Base-by-base conservation (phyloP, 2,329 filamentous ascomycete genomes). In the Penicillium brasilianum region DNA sequence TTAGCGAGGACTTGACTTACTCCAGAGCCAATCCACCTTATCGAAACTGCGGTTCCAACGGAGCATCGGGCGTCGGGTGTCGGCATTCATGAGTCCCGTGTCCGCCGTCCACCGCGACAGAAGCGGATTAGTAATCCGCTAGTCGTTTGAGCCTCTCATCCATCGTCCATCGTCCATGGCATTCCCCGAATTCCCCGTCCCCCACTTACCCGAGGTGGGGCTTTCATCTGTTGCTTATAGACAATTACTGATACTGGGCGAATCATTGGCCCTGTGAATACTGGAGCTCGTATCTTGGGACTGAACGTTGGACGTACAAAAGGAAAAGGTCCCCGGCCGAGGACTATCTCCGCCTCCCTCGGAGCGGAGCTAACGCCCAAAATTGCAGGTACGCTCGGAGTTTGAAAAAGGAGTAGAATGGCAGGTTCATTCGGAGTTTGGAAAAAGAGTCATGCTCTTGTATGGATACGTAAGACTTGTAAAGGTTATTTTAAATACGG, bases 121-220 rank as follows among this genome's bases (percentile, higher is more conserved):
- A 28, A 28, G 25, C 30, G 34, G 30, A 57, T 50, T 49, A 25
- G 28, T 56, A 48, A 56, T 48, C 25, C 6, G 32, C 2, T 9
- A 34, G 30, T 4, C 4, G 32, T 9, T 8, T 39, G 22, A 28
- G n/a, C 9, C n/a, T 20, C 25, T 28, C 25, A n/a, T n/a, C 25
- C 25, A 28, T 28, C 25, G 6, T 28, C 25, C 25, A 28, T 28
- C 25, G 6, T 28, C 25, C 7, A n/a, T 9, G 13, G 4, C 11
- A 50, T 32, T n/a, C 25, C n/a, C 48, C 48, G 28, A 50, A 53
- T 53, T n/a, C 50, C 36, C 50, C 50, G 18, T 37, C 28, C 30
- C 49, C 49, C 25, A 51, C 49, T 50, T 13, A 28, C 20, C 14
- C n/a, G 48, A 53, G 18, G 46, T 44, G 44, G 36, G 36, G 46